A percentile compares a stretch with the other conserved stretches of the same genome.
These are phyloP conservation scores for Aureobasidium namibiae DNA, from an alignment of 2,329 filamentous ascomycete species.

Conservation along the genomic window DNA sequence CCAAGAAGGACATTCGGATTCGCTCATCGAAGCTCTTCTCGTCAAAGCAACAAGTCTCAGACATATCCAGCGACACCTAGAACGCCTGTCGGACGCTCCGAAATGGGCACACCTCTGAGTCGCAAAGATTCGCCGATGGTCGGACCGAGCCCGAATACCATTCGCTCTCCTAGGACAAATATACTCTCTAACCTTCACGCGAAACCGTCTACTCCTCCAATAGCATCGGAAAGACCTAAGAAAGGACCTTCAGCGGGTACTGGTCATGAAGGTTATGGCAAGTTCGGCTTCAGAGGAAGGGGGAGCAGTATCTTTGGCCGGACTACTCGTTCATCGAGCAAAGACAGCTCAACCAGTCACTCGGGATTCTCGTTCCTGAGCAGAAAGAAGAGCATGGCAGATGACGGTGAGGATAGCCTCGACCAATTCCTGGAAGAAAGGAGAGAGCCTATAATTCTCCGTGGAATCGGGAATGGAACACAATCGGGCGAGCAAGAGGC, in stretches of 20 bases:
- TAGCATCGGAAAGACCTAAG: conserved; percentile 44
- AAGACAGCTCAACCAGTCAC: conserved; percentile 31
- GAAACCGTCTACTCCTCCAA: neutral
- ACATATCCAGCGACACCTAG: neutral
- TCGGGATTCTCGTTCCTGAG: conserved; percentile 28
- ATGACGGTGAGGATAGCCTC: conserved; percentile 37
- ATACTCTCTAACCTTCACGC: neutral
- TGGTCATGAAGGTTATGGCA: conserved; percentile 79
- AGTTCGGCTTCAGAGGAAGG: conserved; percentile 55
- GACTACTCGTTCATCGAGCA: conserved; percentile 38
- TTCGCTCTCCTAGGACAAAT: neutral
- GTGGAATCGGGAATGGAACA: conserved; percentile 28
- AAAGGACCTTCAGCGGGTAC: conserved; percentile 88
- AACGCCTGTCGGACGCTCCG: neutral
- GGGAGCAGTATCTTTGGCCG: conserved; percentile 53
- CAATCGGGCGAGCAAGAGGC: conserved; percentile 23
- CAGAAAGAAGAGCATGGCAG: conserved; percentile 36
- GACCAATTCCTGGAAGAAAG: conserved; percentile 32
- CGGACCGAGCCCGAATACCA: neutral
- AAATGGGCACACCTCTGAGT: conserved; percentile 15
- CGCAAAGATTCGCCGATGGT: conserved; percentile 5
- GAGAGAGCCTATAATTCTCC: conserved; percentile 37
- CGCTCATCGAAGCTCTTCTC: conserved; percentile 24
- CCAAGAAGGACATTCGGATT: conserved; percentile 31
- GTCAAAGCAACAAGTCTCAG: conserved; percentile 16